phyloP scores from a whole-genome alignment of 2,329 filamentous ascomycete genomes.

The Emmonsiellopsis sp. region DNA sequence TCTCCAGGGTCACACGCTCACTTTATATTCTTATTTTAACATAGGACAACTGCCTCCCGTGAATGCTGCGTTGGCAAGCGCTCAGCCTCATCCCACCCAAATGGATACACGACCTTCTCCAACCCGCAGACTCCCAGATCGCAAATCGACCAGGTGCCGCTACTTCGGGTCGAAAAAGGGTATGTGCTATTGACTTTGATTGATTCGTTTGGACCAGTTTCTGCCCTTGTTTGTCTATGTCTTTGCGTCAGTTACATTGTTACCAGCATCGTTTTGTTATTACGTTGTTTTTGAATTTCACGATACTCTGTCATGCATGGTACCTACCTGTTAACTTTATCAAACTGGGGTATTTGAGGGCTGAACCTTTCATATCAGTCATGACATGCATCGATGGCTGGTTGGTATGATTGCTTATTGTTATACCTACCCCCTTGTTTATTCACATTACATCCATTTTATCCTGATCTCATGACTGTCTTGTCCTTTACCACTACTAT shows the following conservation, averaged over 20 bases:
- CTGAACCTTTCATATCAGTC: neutral
- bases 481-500: neutral
- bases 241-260: neutral
- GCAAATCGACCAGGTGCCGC: slow-evolving; percentile 22
- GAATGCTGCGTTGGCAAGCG: slow-evolving; percentile 23
- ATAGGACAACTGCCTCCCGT: slow-evolving; percentile 15
- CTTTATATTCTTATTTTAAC: slow-evolving; percentile 14
- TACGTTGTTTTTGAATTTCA: slow-evolving; percentile 5
- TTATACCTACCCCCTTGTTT: neutral
- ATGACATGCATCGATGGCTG: neutral
- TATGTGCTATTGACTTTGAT: slow-evolving; percentile 21
- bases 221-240: slow-evolving; percentile 10
- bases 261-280: slow-evolving; percentile 7
- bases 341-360: neutral
- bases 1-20: slow-evolving; percentile 25
- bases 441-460: neutral
- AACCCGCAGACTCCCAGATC: slow-evolving; percentile 11
- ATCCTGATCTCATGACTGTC: neutral
- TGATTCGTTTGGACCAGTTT: neutral
- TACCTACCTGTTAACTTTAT: neutral
- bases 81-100: slow-evolving; percentile 17
- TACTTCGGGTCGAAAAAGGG: slow-evolving; percentile 32
- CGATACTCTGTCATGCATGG: neutral
- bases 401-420: neutral
- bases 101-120: slow-evolving; percentile 3